Evolutionary conservation across 257 asterid genomes (phyloP).

Genomic region (Solanum bulbocastanum): DNA sequence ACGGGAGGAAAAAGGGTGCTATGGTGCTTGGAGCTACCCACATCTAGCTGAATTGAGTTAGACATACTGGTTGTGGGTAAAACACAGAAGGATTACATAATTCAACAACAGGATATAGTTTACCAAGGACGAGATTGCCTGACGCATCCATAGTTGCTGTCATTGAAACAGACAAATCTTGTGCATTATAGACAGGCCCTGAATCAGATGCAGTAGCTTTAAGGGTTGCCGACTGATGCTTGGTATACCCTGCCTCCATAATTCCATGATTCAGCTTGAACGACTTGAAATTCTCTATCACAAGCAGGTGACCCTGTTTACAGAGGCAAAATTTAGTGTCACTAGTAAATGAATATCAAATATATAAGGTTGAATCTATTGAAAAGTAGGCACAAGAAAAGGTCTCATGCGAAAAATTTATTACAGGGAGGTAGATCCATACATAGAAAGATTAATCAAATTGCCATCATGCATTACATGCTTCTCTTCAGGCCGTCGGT

Average conservation of each 20-base stretch:
- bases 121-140: slow-evolving; percentile 86
- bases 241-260: slow-evolving; percentile 81
- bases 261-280: slow-evolving; percentile 86
- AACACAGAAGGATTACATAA: background rate
- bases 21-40: background rate
- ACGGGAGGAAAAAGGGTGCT: background rate
- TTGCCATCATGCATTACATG: background rate
- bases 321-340: slow-evolving; percentile 7
- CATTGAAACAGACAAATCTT: slow-evolving; percentile 71
- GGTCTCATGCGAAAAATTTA: background rate
- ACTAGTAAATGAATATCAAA: background rate
- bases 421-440: background rate
- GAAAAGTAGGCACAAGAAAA: background rate
- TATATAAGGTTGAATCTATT: background rate
- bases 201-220: slow-evolving; percentile 24
- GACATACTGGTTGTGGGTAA: background rate
- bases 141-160: slow-evolving; percentile 83
- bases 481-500: background rate
- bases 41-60: background rate
- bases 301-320: slow-evolving; percentile 81
- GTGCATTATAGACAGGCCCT: slow-evolving; percentile 30
- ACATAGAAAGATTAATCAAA: background rate
- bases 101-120: background rate
- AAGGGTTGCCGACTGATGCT: slow-evolving; percentile 55
- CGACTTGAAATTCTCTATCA: slow-evolving; percentile 61